A percentile compares a stretch with the other conserved stretches of the same genome.
These are phyloP conservation scores for Gossypium mustelinum DNA, from an alignment of 345 rosid species.

Conservation along the genomic window DNA sequence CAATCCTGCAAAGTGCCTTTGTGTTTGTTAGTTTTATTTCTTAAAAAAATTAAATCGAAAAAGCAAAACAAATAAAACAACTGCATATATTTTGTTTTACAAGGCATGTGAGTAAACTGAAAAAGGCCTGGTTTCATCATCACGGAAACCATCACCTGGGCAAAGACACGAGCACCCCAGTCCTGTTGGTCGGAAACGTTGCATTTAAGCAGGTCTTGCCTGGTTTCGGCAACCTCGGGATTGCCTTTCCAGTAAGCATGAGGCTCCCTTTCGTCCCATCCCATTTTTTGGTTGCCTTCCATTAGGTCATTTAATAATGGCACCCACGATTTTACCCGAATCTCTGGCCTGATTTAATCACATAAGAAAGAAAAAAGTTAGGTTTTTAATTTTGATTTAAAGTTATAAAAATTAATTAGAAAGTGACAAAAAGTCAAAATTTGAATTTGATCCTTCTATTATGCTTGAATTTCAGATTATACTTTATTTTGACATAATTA, in stretches of 20 bases:
- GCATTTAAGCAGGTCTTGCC: slow-evolving; percentile 73
- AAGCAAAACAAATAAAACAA: too few species aligned
- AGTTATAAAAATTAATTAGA: too few species aligned
- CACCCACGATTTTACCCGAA: slow-evolving; percentile 72
- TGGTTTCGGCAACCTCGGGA: slow-evolving; percentile 58
- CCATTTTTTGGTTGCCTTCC: slow-evolving; percentile 44
- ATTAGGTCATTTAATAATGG: slow-evolving; percentile 37
- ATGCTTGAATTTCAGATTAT: too few species aligned
- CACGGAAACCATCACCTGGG: slow-evolving; percentile 35
- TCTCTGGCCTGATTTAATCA: slow-evolving; percentile 55
- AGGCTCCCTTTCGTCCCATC: slow-evolving; percentile 70
- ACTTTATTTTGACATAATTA: too few species aligned
- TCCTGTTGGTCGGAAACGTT: slow-evolving; percentile 59
- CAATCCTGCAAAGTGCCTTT: slow-evolving; percentile 57
- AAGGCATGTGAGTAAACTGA: neutral
- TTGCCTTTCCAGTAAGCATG: slow-evolving; percentile 93
- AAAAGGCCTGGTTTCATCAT: neutral
- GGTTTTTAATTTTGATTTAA: too few species aligned
- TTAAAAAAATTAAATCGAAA: too few species aligned
- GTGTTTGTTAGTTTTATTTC: neutral
- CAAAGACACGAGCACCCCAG: slow-evolving; percentile 85
- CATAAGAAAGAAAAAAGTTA: neutral
- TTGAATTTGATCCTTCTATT: too few species aligned
- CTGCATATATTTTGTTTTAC: too few species aligned
- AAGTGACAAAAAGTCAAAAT: too few species aligned